Evolutionary conservation across 345 rosid genomes (phyloP).

Genomic region (Pistacia atlantica): DNA sequence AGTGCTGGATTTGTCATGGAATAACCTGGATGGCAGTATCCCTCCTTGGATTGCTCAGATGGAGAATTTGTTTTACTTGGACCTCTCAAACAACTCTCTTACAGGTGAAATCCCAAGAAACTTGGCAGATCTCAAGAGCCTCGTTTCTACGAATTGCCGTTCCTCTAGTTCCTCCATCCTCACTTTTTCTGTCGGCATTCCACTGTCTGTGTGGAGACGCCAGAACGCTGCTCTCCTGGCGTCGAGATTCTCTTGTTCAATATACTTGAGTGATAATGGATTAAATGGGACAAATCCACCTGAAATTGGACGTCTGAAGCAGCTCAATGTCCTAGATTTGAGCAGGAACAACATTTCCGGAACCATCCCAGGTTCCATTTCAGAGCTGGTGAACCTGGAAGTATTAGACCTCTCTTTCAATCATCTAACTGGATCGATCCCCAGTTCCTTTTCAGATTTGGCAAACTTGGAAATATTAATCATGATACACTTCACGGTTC

Average conservation of each 20-base stretch:
- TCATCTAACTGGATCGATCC: constrained; percentile 67
- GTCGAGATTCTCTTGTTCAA: constrained; percentile 85
- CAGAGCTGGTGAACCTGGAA: constrained; percentile 76
- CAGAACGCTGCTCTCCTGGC: constrained; percentile 67
- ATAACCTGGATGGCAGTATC: constrained; percentile 60
- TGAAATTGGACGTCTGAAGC: constrained; percentile 73
- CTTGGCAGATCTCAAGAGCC: constrained; percentile 63
- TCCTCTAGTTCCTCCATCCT: constrained; percentile 25
- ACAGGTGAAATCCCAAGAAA: constrained; percentile 76
- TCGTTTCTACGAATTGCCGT: constrained; percentile 47
- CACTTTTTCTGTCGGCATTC: constrained; percentile 60
- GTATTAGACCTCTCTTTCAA: constrained; percentile 73
- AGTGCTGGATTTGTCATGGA: constrained; percentile 96
- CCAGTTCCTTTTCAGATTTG: constrained; percentile 14
- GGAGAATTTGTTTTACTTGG: constrained; percentile 85
- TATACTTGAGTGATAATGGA: constrained; percentile 61
- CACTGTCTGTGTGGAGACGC: constrained; percentile 78
- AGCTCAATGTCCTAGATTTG: constrained; percentile 87
- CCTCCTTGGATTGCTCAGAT: constrained; percentile 88
- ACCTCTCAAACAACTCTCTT: constrained; percentile 90
- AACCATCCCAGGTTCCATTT: constrained; percentile 64
- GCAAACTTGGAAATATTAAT: too few relatives aligned
- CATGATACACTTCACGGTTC: too few relatives aligned
- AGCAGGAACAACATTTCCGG: constrained; percentile 85
- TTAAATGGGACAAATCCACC: constrained; percentile 63